A percentile compares a stretch with the other conserved stretches of the same genome.
Conservation (phyloP, 2,329 filamentous ascomycete genomes). For the Penicillium hesseltinei region DNA sequence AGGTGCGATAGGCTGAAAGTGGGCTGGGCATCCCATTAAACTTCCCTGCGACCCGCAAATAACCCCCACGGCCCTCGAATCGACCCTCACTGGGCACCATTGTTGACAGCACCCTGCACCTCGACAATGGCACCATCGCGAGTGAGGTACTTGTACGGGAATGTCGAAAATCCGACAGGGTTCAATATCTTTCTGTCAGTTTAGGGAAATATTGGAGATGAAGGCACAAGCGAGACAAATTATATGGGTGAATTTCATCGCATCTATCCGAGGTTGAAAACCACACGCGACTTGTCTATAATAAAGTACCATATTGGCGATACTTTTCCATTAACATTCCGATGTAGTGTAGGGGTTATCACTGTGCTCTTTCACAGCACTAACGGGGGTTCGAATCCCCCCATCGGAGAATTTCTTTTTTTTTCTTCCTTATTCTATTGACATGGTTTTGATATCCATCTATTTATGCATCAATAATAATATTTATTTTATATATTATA, state of each 20-base stretch:
- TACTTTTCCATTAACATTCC: not conserved
- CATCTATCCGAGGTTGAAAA: not conserved
- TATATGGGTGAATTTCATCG: not conserved
- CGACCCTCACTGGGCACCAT: conserved; percentile 9
- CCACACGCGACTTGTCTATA: too few relatives aligned
- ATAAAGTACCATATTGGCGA: too few relatives aligned
- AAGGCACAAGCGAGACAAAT: not conserved
- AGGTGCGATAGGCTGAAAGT: not conserved
- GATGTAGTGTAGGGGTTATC: conserved; percentile 11
- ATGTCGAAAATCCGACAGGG: conserved; percentile 13
- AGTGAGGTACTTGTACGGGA: conserved; percentile 29
- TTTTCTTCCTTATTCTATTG: not conserved
- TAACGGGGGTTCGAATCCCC: conserved; percentile 9
- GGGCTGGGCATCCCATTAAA: too few relatives aligned
- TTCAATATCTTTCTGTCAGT: too few relatives aligned
- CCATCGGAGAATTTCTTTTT: conserved; percentile 2
- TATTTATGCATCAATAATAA: not conserved
- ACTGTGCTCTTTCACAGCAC: conserved; percentile 9
- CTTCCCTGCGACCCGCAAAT: too few relatives aligned
- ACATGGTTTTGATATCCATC: not conserved
- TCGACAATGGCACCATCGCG: conserved; percentile 21
- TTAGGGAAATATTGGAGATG: not conserved
- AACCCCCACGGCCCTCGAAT: not conserved
- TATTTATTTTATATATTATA: too few relatives aligned
- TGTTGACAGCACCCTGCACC: conserved; percentile 15